Base-by-base conservation (phyloP, 2,329 filamentous ascomycete species). In the Curvularia verruculosa region DNA sequence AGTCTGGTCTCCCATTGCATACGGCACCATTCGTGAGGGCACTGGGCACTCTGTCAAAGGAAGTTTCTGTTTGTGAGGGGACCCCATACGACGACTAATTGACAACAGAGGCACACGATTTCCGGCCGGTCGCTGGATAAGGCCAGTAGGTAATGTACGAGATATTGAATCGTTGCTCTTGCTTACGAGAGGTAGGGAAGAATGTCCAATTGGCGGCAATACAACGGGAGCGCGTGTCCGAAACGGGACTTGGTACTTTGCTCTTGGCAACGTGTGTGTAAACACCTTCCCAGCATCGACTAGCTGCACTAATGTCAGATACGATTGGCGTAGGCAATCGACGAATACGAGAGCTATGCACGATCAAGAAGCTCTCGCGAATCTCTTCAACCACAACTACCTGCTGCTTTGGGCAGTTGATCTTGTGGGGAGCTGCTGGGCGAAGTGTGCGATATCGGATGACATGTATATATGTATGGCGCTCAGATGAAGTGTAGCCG, bases 221-320 rank as follows among this genome's bases (percentile, higher is more conserved):
- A 21, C 40, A 19, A 19, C 29, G 57, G 52, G 44, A 52, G 55
- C 52, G 21, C 49, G 41, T 40, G 10, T 41, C 21, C 51, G 31
- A 15, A 18, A 45, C 18, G 34, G 24, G 13, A 13, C 39, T 56
- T 46, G 52, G 44, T 50, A 54, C 55, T 28, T 52, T 60, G 58
- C 55, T 59, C 63, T 60, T 58, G 67, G 62, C 60, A 61, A 58
- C 48, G 52, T 46, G 50, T 34, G 58, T 49, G 61, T 71, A 61
- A n/a, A 36, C 70, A 73, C 71, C 71, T 74, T 72, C 71, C 70
- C 26, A 48, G 52, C 68, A 54, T 48, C 52, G 67, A 55, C 59
- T 73, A 73, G 69, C 58, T 44, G 46, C 49, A 23, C 26, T 6
- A 31, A 39, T 19, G 43, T 41, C 23, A 36, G 47, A 21, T 51